These are phyloP conservation scores for Monilinia polystroma DNA, from an alignment of 2,329 filamentous ascomycete genomes.

Conservation along the genomic window DNA sequence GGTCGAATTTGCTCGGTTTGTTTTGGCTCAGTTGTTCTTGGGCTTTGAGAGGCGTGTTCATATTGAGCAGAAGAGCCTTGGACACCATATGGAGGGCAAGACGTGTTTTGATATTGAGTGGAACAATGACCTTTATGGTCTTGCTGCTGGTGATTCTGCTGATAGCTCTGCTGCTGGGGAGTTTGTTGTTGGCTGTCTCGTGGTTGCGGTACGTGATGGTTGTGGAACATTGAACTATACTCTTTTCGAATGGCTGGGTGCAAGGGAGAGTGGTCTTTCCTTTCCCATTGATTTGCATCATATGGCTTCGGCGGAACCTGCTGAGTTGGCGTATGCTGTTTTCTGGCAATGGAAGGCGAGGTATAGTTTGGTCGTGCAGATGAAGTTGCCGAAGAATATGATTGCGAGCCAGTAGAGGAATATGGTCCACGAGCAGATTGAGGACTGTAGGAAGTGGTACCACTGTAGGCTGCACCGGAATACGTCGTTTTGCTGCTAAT, in stretches of 20 bases:
- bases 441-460: conserved; percentile 4
- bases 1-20: background rate
- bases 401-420: conserved; percentile 15
- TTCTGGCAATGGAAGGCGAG: conserved; percentile 21
- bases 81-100: background rate
- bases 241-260: conserved; percentile 45
- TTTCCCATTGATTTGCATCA: conserved; percentile 30
- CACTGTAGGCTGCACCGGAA: background rate
- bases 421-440: conserved; percentile 2
- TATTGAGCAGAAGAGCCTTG: conserved; percentile 7
- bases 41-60: background rate
- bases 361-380: conserved; percentile 8
- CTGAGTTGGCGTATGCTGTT: conserved; percentile 25
- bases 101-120: conserved; percentile 7
- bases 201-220: conserved; percentile 24
- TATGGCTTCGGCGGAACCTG: conserved; percentile 21
- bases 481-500: conserved; percentile 1
- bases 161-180: background rate
- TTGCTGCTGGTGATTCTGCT: conserved; percentile 5
- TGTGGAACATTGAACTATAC: conserved; percentile 35
- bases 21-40: conserved; percentile 2
- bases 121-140: background rate
- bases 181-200: conserved; percentile 9
- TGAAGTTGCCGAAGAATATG: conserved; percentile 20
- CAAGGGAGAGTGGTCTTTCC: conserved; percentile 34